Conservation (phyloP, 768 basidiomycete species). For the Tubosaeta sp. region DNA sequence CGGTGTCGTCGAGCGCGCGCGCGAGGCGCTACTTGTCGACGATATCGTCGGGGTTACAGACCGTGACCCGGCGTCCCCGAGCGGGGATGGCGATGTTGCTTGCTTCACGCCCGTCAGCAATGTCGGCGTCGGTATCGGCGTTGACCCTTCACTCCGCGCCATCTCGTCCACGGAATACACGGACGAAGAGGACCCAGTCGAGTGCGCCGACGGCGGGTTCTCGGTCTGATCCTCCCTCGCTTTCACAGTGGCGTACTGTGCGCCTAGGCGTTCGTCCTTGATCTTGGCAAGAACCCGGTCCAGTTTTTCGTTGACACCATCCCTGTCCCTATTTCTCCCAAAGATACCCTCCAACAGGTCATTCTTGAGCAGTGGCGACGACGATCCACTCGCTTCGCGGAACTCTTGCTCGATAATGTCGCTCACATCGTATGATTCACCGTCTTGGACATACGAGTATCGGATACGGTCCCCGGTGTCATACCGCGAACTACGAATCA, state of each 20-base stretch:
- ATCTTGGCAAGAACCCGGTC: constrained; percentile 75
- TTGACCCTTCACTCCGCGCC: constrained; percentile 18
- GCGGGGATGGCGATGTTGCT: constrained; percentile 17
- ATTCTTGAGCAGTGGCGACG: constrained; percentile 32
- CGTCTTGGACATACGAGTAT: constrained; percentile 94
- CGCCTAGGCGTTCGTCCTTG: constrained; percentile 52
- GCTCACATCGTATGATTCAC: constrained; percentile 90
- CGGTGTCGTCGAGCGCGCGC: constrained; percentile 25
- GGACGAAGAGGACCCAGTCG: constrained; percentile 39
- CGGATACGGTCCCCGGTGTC: constrained; percentile 70
- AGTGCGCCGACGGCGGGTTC: constrained; percentile 24
- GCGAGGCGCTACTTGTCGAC: constrained; percentile 4
- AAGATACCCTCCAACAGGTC: constrained; percentile 70
- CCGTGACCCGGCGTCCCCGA: constrained; percentile 21
- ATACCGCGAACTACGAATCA: constrained; percentile 79
- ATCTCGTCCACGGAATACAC: constrained; percentile 54
- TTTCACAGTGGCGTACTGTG: constrained; percentile 18
- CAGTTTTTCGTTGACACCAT: constrained; percentile 63
- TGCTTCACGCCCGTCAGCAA: constrained; percentile 13
- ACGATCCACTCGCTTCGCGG: constrained; percentile 42
- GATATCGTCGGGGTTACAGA: constrained; percentile 25
- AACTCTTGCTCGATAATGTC: constrained; percentile 91
- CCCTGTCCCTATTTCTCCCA: constrained; percentile 54
- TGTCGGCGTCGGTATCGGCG: constrained; percentile 32
- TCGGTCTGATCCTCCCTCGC: constrained; percentile 16